Conservation (phyloP, 2,329 filamentous ascomycete species). For the Hypoxylon sp. region DNA sequence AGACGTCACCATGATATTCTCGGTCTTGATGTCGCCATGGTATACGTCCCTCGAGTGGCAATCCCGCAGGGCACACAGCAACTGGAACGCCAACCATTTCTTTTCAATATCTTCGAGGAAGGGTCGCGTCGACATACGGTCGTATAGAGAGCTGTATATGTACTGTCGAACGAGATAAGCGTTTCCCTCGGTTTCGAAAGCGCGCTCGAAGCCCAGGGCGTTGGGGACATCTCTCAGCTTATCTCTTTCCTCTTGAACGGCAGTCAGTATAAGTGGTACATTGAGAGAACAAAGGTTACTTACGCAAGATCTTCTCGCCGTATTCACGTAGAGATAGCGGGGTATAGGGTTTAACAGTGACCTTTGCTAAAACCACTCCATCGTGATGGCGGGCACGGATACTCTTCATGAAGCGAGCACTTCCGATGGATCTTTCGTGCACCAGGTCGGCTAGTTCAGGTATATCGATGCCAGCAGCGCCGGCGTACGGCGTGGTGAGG, state of each 20-base stretch:
- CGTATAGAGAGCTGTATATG: conserved; percentile 96
- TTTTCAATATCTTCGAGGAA: conserved; percentile 98
- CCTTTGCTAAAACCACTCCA: conserved; percentile 93
- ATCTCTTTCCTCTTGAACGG: conserved; percentile 78
- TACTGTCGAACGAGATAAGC: conserved; percentile 96
- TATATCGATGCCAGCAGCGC: conserved; percentile 92
- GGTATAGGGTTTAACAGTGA: conserved; percentile 92
- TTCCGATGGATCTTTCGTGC: conserved; percentile 93
- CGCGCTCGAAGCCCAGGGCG: conserved; percentile 88
- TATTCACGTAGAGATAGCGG: conserved; percentile 85
- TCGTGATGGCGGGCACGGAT: conserved; percentile 91
- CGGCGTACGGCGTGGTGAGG: conserved; percentile 89
- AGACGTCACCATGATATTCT: conserved; percentile 96
- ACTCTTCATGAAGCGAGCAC: conserved; percentile 95
- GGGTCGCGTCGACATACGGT: conserved; percentile 94
- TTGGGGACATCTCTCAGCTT: conserved; percentile 88
- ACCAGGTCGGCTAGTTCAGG: conserved; percentile 90
- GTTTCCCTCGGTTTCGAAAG: conserved; percentile 91
- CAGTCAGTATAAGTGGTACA: conserved; percentile 25
- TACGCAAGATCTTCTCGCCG: conserved; percentile 81
- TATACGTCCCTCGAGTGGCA: conserved; percentile 91
- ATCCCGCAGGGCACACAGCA: conserved; percentile 91
- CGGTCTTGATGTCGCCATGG: conserved; percentile 98
- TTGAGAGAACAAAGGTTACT: conserved; percentile 49
- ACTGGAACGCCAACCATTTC: conserved; percentile 97